Evolutionary conservation across 2,329 filamentous ascomycete species (phyloP).

Genomic region (Berkeleyomyces basicola): DNA sequence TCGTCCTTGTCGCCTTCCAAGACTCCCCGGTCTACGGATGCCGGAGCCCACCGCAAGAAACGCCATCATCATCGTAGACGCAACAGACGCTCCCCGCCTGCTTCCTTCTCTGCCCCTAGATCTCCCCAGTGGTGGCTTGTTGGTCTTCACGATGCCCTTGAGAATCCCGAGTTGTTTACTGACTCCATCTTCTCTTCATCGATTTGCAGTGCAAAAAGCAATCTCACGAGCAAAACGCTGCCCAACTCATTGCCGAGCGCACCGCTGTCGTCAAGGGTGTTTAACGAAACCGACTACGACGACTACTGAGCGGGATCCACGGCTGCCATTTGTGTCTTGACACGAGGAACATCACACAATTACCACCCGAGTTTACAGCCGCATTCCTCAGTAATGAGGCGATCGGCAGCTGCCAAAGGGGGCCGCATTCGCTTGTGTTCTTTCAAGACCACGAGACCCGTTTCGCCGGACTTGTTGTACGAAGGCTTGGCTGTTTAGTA

Average conservation of each 20-base stretch:
- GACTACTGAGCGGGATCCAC: constrained; percentile 9
- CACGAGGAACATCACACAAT: background rate
- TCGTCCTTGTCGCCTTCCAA: background rate
- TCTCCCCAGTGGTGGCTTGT: constrained; percentile 24
- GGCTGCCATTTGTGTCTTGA: background rate
- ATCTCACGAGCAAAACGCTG: constrained; percentile 82
- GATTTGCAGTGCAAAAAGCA: constrained; percentile 79
- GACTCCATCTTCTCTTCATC: constrained; percentile 18
- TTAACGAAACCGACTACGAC: constrained; percentile 27
- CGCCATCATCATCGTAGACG: background rate
- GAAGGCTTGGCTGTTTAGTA: no score
- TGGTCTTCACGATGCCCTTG: constrained; percentile 23
- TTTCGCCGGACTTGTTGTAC: no score
- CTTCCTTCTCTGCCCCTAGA: constrained; percentile 2
- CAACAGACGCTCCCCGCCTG: constrained; percentile 10
- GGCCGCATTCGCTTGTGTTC: no score
- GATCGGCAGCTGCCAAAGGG: background rate
- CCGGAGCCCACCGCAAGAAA: background rate
- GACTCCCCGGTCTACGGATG: background rate
- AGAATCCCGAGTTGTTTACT: constrained; percentile 21
- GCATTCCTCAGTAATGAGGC: background rate
- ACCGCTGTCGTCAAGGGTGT: constrained; percentile 89
- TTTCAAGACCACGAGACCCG: no score
- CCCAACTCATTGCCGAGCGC: constrained; percentile 79
- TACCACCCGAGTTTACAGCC: background rate